These are phyloP conservation scores for Eucalyptus melliodora DNA, from an alignment of 345 rosid species.

Conservation along the genomic window DNA sequence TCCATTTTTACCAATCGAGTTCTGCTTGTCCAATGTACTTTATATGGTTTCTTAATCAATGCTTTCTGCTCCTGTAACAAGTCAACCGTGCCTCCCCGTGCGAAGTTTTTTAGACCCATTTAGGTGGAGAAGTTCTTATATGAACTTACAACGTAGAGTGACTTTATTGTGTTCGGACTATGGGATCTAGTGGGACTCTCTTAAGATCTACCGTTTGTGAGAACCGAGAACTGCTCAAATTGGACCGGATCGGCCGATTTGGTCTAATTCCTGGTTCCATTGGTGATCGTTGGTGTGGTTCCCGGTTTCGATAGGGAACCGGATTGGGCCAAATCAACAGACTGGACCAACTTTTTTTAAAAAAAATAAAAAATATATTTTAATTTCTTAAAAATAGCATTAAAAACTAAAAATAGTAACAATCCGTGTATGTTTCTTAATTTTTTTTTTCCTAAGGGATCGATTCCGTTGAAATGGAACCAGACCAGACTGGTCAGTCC, in stretches of 20 bases:
- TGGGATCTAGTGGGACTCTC: neutral
- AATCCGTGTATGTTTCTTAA: too few relatives aligned
- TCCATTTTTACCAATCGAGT: neutral
- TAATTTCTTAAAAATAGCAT: too few relatives aligned
- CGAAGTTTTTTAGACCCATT: neutral
- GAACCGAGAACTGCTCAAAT: neutral
- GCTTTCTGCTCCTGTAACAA: neutral
- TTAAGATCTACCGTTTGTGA: neutral
- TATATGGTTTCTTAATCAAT: neutral
- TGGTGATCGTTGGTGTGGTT: too few relatives aligned
- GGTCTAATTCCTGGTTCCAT: too few relatives aligned
- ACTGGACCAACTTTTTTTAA: too few relatives aligned
- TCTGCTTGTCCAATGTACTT: neutral
- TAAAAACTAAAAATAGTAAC: too few relatives aligned
- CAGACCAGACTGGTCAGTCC: fast-evolving
- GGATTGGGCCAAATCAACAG: fast-evolving
- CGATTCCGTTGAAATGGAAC: too few relatives aligned
- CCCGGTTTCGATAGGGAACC: fast-evolving
- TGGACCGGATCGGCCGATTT: fast-evolving
- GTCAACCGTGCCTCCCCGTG: neutral
- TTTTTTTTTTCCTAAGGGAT: too few relatives aligned
- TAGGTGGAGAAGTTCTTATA: neutral
- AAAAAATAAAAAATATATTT: too few relatives aligned
- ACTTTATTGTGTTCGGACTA: neutral
- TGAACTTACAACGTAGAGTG: neutral